Evolutionary conservation across 192 early-diverging fungal species (phyloP).

Genomic region (Linnemannia schmuckeri): DNA sequence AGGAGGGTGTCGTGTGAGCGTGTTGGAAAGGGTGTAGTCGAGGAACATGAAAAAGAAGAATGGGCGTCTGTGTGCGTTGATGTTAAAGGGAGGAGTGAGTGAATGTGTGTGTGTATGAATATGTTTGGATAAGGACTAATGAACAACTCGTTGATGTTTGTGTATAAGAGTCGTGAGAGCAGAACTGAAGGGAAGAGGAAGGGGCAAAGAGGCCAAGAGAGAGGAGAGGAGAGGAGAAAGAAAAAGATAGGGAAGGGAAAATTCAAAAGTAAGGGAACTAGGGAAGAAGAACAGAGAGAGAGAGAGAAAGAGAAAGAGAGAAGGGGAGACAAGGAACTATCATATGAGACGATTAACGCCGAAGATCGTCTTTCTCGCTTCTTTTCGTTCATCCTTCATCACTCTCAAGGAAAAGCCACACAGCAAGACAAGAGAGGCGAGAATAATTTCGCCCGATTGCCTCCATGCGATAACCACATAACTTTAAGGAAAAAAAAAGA

Average conservation of each 20-base stretch:
- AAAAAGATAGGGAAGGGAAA: background rate
- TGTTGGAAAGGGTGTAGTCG: background rate
- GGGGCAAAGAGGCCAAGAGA: background rate
- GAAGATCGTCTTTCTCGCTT: background rate
- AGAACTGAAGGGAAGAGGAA: too few relatives aligned
- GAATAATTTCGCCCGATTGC: background rate
- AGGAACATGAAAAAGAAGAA: background rate
- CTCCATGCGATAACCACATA: background rate
- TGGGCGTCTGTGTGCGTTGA: background rate
- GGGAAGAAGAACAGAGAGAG: background rate
- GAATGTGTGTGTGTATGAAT: background rate
- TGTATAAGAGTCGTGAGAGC: background rate
- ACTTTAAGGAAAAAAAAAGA: background rate
- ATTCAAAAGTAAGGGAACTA: background rate
- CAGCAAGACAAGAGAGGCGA: background rate
- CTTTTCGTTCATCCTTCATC: background rate
- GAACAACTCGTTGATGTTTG: background rate
- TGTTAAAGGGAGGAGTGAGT: background rate
- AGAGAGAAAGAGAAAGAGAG: background rate
- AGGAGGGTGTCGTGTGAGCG: background rate
- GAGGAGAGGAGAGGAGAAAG: background rate
- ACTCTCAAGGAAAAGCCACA: background rate
- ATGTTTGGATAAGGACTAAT: background rate
- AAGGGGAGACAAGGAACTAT: background rate
- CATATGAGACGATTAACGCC: background rate